Evolutionary conservation across 306 rosid genomes (phyloP), one percentile per base, ranked within the genome.

Genomic region (Prunus mira): DNA sequence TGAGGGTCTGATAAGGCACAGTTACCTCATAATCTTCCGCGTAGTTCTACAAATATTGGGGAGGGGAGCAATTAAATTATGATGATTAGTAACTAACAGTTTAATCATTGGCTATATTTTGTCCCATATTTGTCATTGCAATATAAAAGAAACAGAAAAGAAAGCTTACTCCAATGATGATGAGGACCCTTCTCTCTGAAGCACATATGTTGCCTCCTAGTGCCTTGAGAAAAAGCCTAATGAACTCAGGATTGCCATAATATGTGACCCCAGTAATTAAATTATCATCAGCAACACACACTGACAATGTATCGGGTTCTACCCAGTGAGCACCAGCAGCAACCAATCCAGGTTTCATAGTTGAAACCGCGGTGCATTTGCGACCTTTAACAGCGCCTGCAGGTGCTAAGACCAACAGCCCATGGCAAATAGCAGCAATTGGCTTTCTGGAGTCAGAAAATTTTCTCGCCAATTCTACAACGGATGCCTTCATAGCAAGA

Each of bases 301-400:
- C 20, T 13, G 79, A 38, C 82, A 69, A 1, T 49, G 83, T 70
- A 22, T 90, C 95, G 0, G 98, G 96, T 75, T 92, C 92, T 71
- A 94, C 84, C 97, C 98, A 92, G 62, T 86, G 83, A 73, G 96
- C 96, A 71, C 95, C 97, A 4, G 95, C 88, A 18, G 93, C 93
- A 71, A 84, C 73, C 25, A 94, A 80, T 14, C 81, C 89, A 5
- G 91, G 96, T 77, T 79, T 74, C 62, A 88, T 74, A 27, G 88
- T 0, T 69, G 92, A 86, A 75, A 15, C 82, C 2, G 86, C 90
- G 0, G 98, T 94, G 88, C 93, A 86, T 80, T 65, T 92, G 20
- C 86, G 92, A 54, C 91, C 97, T 77, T 81, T 78, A 77, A 82
- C 75, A 1, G 65, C 75, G n/a, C 86, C 91, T 58, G 93, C 91